These are phyloP conservation scores for Rubroboletus pulcherrimus DNA, from an alignment of 768 basidiomycete species.

Conservation along the genomic window DNA sequence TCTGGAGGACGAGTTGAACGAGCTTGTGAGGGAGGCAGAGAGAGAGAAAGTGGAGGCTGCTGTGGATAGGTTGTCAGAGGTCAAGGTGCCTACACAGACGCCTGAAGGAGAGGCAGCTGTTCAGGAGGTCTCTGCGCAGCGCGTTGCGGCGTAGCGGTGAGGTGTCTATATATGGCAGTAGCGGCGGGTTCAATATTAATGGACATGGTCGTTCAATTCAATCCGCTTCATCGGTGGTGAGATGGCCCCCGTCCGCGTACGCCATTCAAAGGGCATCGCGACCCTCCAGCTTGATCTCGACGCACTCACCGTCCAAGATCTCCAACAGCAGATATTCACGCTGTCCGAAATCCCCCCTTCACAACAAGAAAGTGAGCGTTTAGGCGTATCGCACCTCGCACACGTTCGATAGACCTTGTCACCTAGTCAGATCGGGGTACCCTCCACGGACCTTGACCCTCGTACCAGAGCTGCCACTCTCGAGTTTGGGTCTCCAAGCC, in stretches of 20 bases:
- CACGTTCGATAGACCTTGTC: not conserved
- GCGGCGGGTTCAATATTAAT: not conserved
- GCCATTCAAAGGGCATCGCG: conserved; percentile 80
- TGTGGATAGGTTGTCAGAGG: conserved; percentile 19
- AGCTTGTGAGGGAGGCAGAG: conserved; percentile 46
- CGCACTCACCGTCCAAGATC: conserved; percentile 62
- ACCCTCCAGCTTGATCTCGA: conserved; percentile 70
- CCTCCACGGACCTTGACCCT: conserved; percentile 73
- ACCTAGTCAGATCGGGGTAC: conserved; percentile 76
- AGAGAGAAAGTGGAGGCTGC: conserved; percentile 35
- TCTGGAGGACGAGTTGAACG: conserved; percentile 63
- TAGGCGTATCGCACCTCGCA: not conserved
- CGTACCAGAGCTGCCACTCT: conserved; percentile 68
- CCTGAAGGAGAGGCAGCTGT: conserved; percentile 1
- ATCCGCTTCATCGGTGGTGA: not conserved
- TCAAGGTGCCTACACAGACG: conserved; percentile 16
- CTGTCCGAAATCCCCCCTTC: conserved; percentile 68
- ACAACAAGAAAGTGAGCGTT: conserved; percentile 69
- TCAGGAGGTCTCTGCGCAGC: not conserved
- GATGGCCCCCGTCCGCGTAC: conserved; percentile 74
- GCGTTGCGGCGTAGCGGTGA: conserved; percentile 7
- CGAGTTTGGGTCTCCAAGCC: conserved; percentile 67
- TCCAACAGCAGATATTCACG: conserved; percentile 68
- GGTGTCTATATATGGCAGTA: conserved; percentile 9
- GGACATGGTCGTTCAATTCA: not conserved